Conservation (phyloP, 805 yeast species). For the Candida alai region DNA sequence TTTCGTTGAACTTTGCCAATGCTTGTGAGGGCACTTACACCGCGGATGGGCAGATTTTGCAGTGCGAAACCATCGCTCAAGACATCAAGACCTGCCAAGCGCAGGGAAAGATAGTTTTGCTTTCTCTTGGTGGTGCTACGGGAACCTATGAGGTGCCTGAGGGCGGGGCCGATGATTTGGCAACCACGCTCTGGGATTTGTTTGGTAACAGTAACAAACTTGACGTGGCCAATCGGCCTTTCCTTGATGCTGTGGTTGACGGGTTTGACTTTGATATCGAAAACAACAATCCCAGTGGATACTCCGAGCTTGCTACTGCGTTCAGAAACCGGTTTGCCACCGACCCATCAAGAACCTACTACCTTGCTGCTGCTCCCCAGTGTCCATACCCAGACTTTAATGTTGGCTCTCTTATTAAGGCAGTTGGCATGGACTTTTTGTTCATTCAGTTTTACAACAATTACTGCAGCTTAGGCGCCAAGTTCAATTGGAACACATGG, state of each 20-base stretch:
- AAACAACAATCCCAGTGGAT: slow-evolving; percentile 58
- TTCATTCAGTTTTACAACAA: slow-evolving; percentile 41
- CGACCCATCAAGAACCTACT: slow-evolving; percentile 27
- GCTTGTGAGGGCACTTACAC: slow-evolving; percentile 38
- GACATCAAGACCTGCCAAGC: slow-evolving; percentile 76
- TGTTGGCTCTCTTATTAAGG: slow-evolving; percentile 26
- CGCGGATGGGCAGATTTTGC: slow-evolving; percentile 38
- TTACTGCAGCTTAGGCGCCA: slow-evolving; percentile 23
- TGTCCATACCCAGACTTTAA: slow-evolving; percentile 38
- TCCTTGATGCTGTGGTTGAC: slow-evolving; percentile 73
- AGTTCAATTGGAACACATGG: slow-evolving; percentile 38
- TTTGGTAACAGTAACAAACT: slow-evolving; percentile 33
- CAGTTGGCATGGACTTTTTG: slow-evolving; percentile 28
- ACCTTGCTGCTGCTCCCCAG: slow-evolving; percentile 37
- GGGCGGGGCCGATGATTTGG: slow-evolving; percentile 54
- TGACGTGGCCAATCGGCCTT: slow-evolving; percentile 40
- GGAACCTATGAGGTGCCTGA: slow-evolving; percentile 42
- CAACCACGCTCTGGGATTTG: slow-evolving; percentile 35
- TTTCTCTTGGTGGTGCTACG: slow-evolving; percentile 61
- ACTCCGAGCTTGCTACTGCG: slow-evolving; percentile 47
- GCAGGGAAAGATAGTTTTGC: slow-evolving; percentile 69
- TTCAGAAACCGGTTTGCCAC: slow-evolving; percentile 19
- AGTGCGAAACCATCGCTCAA: slow-evolving; percentile 42
- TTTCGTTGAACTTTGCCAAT: slow-evolving; percentile 45
- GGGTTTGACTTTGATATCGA: slow-evolving; percentile 83